phyloP scores from a whole-genome alignment of 352 stramenopile genomes.

The Globisporangium megalacanthum region DNA sequence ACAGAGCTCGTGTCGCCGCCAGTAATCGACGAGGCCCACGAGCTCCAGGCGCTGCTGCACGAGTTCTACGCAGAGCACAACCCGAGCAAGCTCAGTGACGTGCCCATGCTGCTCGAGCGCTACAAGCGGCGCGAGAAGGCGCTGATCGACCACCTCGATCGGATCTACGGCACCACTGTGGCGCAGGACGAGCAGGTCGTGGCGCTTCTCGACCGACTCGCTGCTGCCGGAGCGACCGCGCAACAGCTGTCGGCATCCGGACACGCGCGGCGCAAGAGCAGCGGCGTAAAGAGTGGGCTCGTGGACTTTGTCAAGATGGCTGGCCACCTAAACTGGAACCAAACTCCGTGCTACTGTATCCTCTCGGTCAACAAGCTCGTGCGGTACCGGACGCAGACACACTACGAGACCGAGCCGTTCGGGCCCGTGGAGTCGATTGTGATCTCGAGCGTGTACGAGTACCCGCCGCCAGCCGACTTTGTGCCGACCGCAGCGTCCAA shows the following conservation, averaged over 20 bases:
- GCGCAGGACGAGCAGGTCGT: conserved; percentile 24
- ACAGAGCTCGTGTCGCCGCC: neutral
- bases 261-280: conserved; percentile 15
- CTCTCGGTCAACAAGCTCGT: conserved; percentile 52
- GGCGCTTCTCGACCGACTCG: conserved; percentile 22
- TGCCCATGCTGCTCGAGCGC: conserved; percentile 43
- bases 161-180: conserved; percentile 55
- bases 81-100: conserved; percentile 48
- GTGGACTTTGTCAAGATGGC: conserved; percentile 38
- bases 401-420: conserved; percentile 34
- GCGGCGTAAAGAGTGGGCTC: conserved; percentile 28
- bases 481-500: conserved; percentile 1
- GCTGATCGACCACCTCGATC: conserved; percentile 57
- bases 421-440: conserved; percentile 29
- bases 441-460: conserved; percentile 40
- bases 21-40: conserved; percentile 9
- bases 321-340: conserved; percentile 37
- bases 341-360: conserved; percentile 32
- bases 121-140: conserved; percentile 45
- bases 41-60: conserved; percentile 34
- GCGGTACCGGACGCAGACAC: conserved; percentile 32
- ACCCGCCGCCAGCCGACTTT: conserved; percentile 17
- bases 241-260: neutral
- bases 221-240: neutral
- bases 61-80: conserved; percentile 59